Percentiles rank a stretch among this genome's conserved stretches.
These are phyloP conservation scores for Glebionis coronaria DNA, from an alignment of 129 eudicot species.

Conservation along the genomic window DNA sequence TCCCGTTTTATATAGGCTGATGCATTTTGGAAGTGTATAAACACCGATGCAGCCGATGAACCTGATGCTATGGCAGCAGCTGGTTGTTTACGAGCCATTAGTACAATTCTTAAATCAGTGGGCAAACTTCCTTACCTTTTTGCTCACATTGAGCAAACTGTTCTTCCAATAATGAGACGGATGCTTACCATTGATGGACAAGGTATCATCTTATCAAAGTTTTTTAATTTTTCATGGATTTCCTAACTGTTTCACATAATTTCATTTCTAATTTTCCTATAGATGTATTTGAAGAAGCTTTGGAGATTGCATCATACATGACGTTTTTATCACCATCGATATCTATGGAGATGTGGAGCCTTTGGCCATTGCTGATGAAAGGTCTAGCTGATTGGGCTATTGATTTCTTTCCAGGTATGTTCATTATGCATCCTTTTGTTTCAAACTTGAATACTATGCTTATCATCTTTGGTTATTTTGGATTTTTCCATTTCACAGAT, in stretches of 20 bases:
- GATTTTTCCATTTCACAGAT: constrained; percentile 36
- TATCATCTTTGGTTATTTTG: constrained; percentile 5
- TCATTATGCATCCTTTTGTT: background rate
- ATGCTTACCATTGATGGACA: constrained; percentile 98
- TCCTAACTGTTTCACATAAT: background rate
- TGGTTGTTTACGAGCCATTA: constrained; percentile 96
- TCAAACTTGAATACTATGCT: no score
- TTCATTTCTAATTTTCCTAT: constrained; percentile 21
- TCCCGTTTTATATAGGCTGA: constrained; percentile 53
- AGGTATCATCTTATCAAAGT: constrained; percentile 42
- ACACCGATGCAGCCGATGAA: constrained; percentile 70
- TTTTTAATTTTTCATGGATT: no score
- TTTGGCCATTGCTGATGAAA: constrained; percentile 85
- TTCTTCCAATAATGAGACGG: constrained; percentile 83
- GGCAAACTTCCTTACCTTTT: constrained; percentile 87
- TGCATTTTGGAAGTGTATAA: constrained; percentile 93
- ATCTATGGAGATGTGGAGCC: constrained; percentile 92
- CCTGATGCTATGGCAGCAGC: constrained; percentile 98
- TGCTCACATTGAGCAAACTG: constrained; percentile 75
- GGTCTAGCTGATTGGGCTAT: constrained; percentile 90
- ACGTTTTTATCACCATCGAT: constrained; percentile 85
- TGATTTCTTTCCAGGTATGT: constrained; percentile 86
- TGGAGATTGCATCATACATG: constrained; percentile 92
- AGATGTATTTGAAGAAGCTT: constrained; percentile 94
- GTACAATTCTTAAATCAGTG: constrained; percentile 94